A percentile compares a stretch with the other conserved stretches of the same genome.
These are phyloP conservation scores for Lathyrus tuberosus DNA, from an alignment of 306 rosid genomes.

Conservation along the genomic window DNA sequence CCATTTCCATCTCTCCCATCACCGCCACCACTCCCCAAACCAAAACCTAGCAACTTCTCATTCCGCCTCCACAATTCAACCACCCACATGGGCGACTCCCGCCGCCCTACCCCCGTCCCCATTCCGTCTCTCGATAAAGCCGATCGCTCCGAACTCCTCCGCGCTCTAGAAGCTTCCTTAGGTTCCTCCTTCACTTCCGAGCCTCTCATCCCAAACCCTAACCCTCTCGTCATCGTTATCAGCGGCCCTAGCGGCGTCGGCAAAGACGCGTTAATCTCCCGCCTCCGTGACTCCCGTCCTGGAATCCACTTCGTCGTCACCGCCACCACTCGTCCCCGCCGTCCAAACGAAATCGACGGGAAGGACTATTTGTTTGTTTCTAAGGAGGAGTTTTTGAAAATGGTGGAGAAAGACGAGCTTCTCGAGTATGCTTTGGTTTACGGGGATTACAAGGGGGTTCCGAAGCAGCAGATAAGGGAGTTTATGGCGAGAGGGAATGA, in stretches of 20 bases:
- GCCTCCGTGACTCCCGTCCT: constrained; percentile 58
- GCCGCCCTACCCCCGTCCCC: constrained; percentile 38
- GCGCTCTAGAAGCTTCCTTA: constrained; percentile 75
- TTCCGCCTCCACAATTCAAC: constrained; percentile 5
- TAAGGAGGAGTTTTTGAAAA: constrained; percentile 67
- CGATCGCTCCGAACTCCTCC: constrained; percentile 66
- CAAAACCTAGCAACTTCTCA: not conserved
- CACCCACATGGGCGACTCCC: constrained; percentile 53
- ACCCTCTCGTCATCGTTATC: constrained; percentile 73
- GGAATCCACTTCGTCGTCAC: constrained; percentile 82
- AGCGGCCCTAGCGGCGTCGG: constrained; percentile 98
- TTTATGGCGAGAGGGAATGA: constrained; percentile 73
- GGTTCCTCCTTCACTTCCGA: constrained; percentile 66
- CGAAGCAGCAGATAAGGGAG: constrained; percentile 83
- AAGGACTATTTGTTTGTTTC: constrained; percentile 70
- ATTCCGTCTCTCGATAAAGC: constrained; percentile 57
- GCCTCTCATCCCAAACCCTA: constrained; percentile 59
- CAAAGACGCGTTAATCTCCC: constrained; percentile 74
- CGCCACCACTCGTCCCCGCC: constrained; percentile 67
- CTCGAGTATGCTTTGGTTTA: constrained; percentile 87
- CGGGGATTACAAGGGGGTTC: constrained; percentile 92
- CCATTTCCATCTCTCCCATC: not conserved
- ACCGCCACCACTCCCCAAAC: not conserved
- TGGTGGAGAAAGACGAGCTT: constrained; percentile 70
- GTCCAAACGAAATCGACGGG: constrained; percentile 72